A percentile compares a stretch with the other conserved stretches of the same genome.
These are phyloP conservation scores for Globisporangium emineosum DNA, from an alignment of 352 stramenopile genomes.

Conservation along the genomic window DNA sequence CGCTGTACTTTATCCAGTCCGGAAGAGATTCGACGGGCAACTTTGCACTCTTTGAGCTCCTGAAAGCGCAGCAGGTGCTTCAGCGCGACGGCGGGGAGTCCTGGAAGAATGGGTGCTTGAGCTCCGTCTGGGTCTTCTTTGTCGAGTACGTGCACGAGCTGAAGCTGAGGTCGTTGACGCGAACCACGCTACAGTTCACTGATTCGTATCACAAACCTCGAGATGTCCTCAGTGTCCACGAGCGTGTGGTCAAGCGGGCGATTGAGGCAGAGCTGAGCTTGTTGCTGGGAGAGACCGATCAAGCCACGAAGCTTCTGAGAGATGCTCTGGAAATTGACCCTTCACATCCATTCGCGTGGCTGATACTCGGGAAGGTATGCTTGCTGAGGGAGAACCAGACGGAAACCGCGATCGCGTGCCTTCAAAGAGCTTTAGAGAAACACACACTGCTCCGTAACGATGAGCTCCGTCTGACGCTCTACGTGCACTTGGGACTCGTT, in stretches of 20 bases:
- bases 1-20: constrained; percentile 50
- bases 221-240: constrained; percentile 39
- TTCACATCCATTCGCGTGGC: constrained; percentile 48
- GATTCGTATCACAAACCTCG: constrained; percentile 29
- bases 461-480: constrained; percentile 40
- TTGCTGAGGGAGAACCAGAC: constrained; percentile 42
- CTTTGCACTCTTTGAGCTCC: constrained; percentile 59
- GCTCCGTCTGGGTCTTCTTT: constrained; percentile 62
- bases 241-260: constrained; percentile 50
- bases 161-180: constrained; percentile 34
- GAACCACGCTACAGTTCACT: constrained; percentile 33
- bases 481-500: constrained; percentile 55
- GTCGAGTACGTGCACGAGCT: constrained; percentile 42
- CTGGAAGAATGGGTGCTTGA: constrained; percentile 27
- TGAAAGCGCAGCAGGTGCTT: constrained; percentile 50
- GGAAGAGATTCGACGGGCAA: constrained; percentile 53
- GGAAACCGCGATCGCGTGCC: constrained; percentile 42
- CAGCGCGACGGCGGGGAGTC: constrained; percentile 16
- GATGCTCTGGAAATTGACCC: constrained; percentile 64
- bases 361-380: constrained; percentile 48
- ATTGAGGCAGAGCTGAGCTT: constrained; percentile 45
- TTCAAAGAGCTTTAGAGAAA: constrained; percentile 43
- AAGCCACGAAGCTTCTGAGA: constrained; percentile 34
- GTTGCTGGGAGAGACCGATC: constrained; percentile 20
- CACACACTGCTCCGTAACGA: constrained; percentile 26